A percentile compares a stretch with the other conserved stretches of the same genome.
phyloP scores from a whole-genome alignment of 192 early-diverging fungal genomes.

The Coemansia sp. region DNA sequence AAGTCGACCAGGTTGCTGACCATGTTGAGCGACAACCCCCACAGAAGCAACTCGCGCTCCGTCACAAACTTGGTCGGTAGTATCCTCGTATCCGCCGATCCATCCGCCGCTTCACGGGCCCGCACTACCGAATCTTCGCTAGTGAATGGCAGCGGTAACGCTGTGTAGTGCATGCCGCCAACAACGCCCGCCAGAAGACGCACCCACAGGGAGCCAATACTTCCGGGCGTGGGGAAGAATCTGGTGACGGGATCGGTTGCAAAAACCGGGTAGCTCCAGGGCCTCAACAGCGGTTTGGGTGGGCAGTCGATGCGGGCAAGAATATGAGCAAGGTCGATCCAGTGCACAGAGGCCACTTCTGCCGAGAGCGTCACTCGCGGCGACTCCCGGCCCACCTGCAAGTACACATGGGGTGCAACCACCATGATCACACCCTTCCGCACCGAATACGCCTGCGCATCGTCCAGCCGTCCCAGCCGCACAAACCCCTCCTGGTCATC shows the following conservation, averaged over 20 bases:
- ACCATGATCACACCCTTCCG: slow-evolving; percentile 6
- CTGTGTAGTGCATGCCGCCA: slow-evolving; percentile 19
- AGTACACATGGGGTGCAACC: slow-evolving; percentile 28
- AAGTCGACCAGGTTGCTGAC: slow-evolving; percentile 26
- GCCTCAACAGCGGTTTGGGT: too few species aligned
- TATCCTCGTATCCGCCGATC: too few species aligned
- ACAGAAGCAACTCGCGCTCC: slow-evolving; percentile 30
- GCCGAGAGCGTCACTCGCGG: slow-evolving; percentile 12
- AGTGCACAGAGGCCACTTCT: slow-evolving; percentile 38
- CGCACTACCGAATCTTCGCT: neutral
- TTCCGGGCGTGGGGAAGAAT: too few species aligned
- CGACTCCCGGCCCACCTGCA: slow-evolving; percentile 13
- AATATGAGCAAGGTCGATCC: slow-evolving; percentile 25
- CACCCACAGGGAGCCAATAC: too few species aligned
- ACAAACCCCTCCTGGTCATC: slow-evolving; percentile 9
- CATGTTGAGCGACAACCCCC: slow-evolving; percentile 39
- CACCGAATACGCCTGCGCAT: slow-evolving; percentile 3
- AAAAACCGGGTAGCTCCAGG: too few species aligned
- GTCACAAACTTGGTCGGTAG: slow-evolving; percentile 10
- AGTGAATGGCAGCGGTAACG: slow-evolving; percentile 13
- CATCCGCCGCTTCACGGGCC: too few species aligned
- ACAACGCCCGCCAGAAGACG: slow-evolving; percentile 2
- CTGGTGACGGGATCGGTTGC: too few species aligned
- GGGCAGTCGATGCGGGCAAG: slow-evolving; percentile 10
- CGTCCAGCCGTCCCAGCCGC: slow-evolving; percentile 28